These are phyloP conservation scores for Flagelloscypha sp. DNA, from an alignment of 768 basidiomycete genomes.

Conservation along the genomic window DNA sequence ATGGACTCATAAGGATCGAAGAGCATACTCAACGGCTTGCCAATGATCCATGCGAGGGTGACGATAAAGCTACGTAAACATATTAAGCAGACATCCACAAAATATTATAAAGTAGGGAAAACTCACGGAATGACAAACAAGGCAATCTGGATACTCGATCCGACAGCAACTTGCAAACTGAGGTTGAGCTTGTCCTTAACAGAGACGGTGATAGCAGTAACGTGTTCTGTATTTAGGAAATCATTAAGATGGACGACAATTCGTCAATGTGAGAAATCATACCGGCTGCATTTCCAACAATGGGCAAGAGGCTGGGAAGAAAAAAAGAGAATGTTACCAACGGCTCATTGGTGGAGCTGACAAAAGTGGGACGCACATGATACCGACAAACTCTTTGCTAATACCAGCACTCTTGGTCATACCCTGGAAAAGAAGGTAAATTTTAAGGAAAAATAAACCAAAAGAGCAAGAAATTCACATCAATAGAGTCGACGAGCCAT, in stretches of 20 bases:
- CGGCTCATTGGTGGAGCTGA: conserved; percentile 48
- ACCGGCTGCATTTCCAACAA: conserved; percentile 85
- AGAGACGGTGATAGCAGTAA: conserved; percentile 85
- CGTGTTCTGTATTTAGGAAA: conserved; percentile 50
- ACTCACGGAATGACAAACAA: conserved; percentile 59
- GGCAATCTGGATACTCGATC: conserved; percentile 74
- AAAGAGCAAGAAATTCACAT: no score
- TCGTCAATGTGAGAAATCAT: conserved; percentile 9
- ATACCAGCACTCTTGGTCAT: conserved; percentile 51
- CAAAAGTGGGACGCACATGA: no score
- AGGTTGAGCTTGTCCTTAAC: conserved; percentile 86
- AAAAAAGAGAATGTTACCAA: conserved; percentile 65
- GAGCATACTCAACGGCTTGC: conserved; percentile 70
- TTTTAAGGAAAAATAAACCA: no score
- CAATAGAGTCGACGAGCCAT: conserved; percentile 74
- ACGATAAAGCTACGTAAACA: conserved; percentile 50
- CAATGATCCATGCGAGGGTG: conserved; percentile 71
- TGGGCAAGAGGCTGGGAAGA: conserved; percentile 71
- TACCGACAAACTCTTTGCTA: conserved; percentile 74
- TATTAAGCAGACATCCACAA: background rate
- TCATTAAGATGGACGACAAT: conserved; percentile 1
- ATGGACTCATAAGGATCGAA: conserved; percentile 83
- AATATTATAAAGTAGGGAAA: background rate
- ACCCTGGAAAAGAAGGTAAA: no score
- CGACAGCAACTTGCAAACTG: conserved; percentile 84